Evolutionary conservation across 805 yeast genomes (phyloP).

Genomic region (Candida alai): DNA sequence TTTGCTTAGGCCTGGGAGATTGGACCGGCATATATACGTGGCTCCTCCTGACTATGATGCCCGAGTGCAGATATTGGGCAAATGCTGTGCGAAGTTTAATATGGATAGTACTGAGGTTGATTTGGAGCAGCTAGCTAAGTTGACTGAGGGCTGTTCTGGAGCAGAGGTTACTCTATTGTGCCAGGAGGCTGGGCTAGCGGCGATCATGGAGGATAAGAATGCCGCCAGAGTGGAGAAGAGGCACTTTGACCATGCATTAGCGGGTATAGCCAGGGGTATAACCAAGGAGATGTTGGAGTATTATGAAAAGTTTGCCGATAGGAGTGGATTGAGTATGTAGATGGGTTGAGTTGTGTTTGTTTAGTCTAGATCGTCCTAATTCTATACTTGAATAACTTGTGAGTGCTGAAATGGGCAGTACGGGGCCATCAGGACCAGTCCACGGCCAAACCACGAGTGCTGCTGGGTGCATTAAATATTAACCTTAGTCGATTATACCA

Average conservation of each 20-base stretch:
- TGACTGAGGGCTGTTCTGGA: slow-evolving; percentile 92
- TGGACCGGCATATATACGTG: slow-evolving; percentile 90
- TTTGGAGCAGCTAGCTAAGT: slow-evolving; percentile 49
- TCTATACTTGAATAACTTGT: too few relatives aligned
- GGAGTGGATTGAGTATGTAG: slow-evolving; percentile 30
- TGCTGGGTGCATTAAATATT: too few relatives aligned
- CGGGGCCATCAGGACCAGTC: too few relatives aligned
- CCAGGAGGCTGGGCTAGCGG: slow-evolving; percentile 95
- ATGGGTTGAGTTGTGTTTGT: neutral
- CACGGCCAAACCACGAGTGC: too few relatives aligned
- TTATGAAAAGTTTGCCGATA: slow-evolving; percentile 52
- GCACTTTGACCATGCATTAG: slow-evolving; percentile 72
- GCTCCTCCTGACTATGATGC: slow-evolving; percentile 87
- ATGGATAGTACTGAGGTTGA: slow-evolving; percentile 43
- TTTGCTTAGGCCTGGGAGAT: slow-evolving; percentile 88
- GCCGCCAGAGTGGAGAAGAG: slow-evolving; percentile 49
- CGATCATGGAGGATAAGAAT: slow-evolving; percentile 73
- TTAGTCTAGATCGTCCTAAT: too few relatives aligned
- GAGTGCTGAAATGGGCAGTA: too few relatives aligned
- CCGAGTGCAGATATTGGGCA: slow-evolving; percentile 69
- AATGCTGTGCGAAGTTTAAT: slow-evolving; percentile 64
- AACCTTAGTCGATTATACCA: too few relatives aligned
- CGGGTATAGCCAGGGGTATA: slow-evolving; percentile 70
- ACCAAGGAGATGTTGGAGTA: slow-evolving; percentile 82
- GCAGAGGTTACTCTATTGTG: slow-evolving; percentile 90